Evolutionary conservation across 108 stramenopile genomes (phyloP).

Genomic region (Schizochytrium sp.): DNA sequence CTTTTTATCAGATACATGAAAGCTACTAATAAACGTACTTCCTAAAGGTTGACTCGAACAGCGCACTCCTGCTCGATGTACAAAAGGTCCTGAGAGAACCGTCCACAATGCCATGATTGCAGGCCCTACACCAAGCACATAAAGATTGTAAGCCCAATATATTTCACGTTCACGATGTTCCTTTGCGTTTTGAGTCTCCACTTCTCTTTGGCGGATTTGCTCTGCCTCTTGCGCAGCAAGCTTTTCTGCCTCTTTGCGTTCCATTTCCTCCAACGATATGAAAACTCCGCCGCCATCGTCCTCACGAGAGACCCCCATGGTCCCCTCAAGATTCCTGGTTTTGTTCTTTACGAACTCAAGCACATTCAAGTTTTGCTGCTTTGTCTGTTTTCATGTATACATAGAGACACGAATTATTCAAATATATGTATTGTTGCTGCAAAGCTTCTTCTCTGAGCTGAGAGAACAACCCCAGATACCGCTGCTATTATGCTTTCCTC

Average conservation of each 20-base stretch:
- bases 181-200: constrained; percentile 4
- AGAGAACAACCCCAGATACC: too few species aligned
- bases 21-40: background rate
- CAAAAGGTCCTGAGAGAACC: background rate
- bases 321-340: background rate
- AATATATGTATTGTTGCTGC: too few species aligned
- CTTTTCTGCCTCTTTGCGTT: constrained; percentile 56
- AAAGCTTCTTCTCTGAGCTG: too few species aligned
- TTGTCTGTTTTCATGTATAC: too few species aligned
- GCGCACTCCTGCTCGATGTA: background rate
- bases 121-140: constrained; percentile 38
- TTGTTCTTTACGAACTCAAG: too few species aligned
- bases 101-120: constrained; percentile 17
- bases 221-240: background rate
- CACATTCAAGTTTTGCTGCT: too few species aligned
- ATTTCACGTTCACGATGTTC: background rate
- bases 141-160: constrained; percentile 55
- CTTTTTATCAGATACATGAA: background rate
- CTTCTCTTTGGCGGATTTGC: background rate
- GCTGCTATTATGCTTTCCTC: too few species aligned
- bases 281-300: background rate
- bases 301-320: background rate
- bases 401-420: too few species aligned
- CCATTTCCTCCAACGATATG: constrained; percentile 28
- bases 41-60: background rate